Base-by-base conservation (phyloP, 805 yeast genomes). In the Kuraishia piskuri region DNA sequence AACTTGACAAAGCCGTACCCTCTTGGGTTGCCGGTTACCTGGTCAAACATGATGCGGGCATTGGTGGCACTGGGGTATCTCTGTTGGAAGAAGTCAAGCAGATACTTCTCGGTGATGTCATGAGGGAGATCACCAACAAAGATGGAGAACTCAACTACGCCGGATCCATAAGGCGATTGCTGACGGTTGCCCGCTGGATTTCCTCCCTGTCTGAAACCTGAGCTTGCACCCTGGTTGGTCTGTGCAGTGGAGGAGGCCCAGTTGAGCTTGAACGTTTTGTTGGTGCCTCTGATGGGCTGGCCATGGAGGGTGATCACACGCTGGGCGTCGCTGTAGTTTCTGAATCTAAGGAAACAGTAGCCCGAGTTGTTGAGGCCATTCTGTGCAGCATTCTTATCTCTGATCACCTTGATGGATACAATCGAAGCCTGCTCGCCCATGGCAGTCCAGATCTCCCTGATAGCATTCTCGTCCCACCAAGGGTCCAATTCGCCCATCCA, bases 401-500 rank as follows among this genome's bases (percentile, higher is more conserved):
- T 79, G 60, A 90, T 88, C 60, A 90, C 69, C 66, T 86, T 89
- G 51, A 90, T 68, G 55, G 59, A 68, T 53, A 62, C 84, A 68
- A 72, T 73, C 8, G 22, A n/a, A 17, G 46, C 48, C 20, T 46
- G 22, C 14, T 69, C 63, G 22, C 72, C 72, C 22, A 64, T 51
- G 52, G 65, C 62, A 3, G 76, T 65, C 97, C 96, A 90, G 49
- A 90, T 78, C 55, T 79, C 78, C 50, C 74, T 75, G 52, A 91
- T 77, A 12, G 78, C 71, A 45, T 71, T 66, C 64, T 90, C 97
- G 56, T 86, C 88, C 90, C 96, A 88, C 65, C 79, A 73, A 9
- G 88, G 88, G 59, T 90, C 96, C 48, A 90, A 70, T 61, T 89
- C 97, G 22, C 97, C 97, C 96, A 90, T 91, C 86, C 91, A 87